A percentile compares a stretch with the other conserved stretches of the same genome.
Evolutionary conservation across 2,329 filamentous ascomycete genomes (phyloP).

Genomic region (Fusarium devonianum): DNA sequence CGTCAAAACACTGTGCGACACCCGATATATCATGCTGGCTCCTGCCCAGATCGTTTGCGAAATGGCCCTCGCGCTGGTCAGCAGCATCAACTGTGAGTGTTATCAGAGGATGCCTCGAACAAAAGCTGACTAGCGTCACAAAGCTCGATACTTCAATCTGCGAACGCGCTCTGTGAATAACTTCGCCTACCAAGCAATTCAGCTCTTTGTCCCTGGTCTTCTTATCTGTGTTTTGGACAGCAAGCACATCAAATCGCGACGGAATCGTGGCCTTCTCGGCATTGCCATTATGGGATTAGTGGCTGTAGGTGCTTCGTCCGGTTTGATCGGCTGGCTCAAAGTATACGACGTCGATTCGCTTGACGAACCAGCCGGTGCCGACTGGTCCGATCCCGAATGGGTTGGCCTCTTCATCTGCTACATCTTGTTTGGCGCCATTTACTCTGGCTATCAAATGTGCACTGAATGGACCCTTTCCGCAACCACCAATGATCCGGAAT

Average conservation of each 20-base stretch:
- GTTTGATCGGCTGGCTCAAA: not conserved
- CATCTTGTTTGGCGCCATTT: not conserved
- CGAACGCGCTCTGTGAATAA: constrained; percentile 1
- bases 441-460: not conserved
- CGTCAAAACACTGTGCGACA: not conserved
- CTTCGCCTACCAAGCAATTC: constrained; percentile 1
- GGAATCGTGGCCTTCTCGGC: not conserved
- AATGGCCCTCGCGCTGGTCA: not conserved
- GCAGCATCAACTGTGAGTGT: not conserved
- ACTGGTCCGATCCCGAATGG: not conserved
- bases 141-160: not conserved
- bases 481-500: not conserved
- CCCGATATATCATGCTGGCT: not conserved
- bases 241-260: not conserved
- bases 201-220: not conserved
- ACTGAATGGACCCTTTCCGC: not conserved
- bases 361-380: not conserved
- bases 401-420: not conserved
- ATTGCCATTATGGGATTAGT: not conserved
- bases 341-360: not conserved
- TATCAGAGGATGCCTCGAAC: not conserved
- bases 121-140: not conserved
- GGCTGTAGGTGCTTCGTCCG: not conserved
- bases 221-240: not conserved
- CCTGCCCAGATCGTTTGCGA: not conserved